These are phyloP conservation scores for Salvia sclarea DNA, from an alignment of 305 asterid genomes.

Conservation along the genomic window DNA sequence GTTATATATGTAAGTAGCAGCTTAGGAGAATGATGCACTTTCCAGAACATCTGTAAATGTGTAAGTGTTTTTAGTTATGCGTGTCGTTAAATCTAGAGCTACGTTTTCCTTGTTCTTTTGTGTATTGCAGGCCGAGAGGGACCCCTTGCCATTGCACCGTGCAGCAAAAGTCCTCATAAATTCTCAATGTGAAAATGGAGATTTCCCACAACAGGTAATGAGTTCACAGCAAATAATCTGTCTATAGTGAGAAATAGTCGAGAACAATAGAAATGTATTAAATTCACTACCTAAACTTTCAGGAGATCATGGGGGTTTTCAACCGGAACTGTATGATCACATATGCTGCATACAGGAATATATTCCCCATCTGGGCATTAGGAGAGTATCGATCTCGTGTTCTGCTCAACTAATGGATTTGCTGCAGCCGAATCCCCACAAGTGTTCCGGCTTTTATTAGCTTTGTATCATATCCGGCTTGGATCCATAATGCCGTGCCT, in stretches of 20 bases:
- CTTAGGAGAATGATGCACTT: conserved; percentile 2
- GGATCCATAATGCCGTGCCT: neutral
- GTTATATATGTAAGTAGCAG: conserved; percentile 16
- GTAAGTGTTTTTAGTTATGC: neutral
- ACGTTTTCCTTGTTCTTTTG: neutral
- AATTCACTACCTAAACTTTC: conserved; percentile 22
- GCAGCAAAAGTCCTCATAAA: conserved; percentile 78
- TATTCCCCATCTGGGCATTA: conserved; percentile 65
- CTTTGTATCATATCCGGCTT: conserved; percentile 8
- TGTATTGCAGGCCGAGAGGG: conserved; percentile 70
- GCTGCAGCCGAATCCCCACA: conserved; percentile 19
- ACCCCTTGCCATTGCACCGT: conserved; percentile 74
- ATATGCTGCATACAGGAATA: conserved; percentile 60
- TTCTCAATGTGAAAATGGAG: conserved; percentile 84
- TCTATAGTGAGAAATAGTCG: neutral
- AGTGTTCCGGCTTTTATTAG: neutral
- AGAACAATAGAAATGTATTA: neutral
- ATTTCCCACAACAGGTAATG: conserved; percentile 77
- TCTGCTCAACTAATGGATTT: conserved; percentile 36
- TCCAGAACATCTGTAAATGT: conserved; percentile 1
- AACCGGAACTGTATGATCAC: conserved; percentile 61
- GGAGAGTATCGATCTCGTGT: conserved; percentile 55
- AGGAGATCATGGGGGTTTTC: conserved; percentile 70
- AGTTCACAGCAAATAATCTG: neutral
- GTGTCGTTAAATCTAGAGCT: neutral